Base-by-base conservation (phyloP, 371 early-diverging fungal species). In the Cokeromyces recurvatus region DNA sequence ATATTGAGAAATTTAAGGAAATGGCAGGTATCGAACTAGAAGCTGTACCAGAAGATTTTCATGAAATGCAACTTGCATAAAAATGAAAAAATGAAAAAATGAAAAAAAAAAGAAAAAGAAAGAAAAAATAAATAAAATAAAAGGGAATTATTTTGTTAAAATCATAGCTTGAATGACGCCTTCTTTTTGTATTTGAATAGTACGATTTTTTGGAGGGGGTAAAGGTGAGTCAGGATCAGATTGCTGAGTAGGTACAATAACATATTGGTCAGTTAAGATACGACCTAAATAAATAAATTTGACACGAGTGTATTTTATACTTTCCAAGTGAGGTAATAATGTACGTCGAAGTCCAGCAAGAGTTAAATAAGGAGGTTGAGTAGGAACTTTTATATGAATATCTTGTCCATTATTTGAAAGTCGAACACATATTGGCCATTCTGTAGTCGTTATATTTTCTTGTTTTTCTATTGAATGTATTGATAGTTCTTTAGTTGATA, bases 11-110 rank as follows among this genome's bases (percentile, higher is more conserved):
- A 12, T 59, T 48, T 38, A 46, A 64, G 34, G 42, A 59, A n/a
- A 19, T 55, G 2, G 40, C 62, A 21, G 57, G 55, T 10, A 52
- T 51, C 9, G 37, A 55, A 15, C 44, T 64, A 22, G 64, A 64
- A 12, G 44, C 40, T 4, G 64, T 66, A 21, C 71, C 71, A 0
- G 62, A 64, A 4, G 60, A 59, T 38, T 66, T 71, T n/a, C 45
- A 54, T 38, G 46, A 53, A 15, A 46, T 59, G 54, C 49, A 48
- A 29, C 24, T 55, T 2, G 48, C 44, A 22, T 50, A 36, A 45
- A 10, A 34, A 34, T 10, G 29, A n/a, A n/a, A n/a, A n/a, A n/a
- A n/a, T n/a, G n/a, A n/a, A n/a, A n/a, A n/a, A n/a, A n/a, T n/a
- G n/a, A n/a, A n/a, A n/a, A n/a, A n/a, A n/a, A n/a, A n/a, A n/a